phyloP scores from a whole-genome alignment of 495 filamentous ascomycete species.

The Neurospora sp. region DNA sequence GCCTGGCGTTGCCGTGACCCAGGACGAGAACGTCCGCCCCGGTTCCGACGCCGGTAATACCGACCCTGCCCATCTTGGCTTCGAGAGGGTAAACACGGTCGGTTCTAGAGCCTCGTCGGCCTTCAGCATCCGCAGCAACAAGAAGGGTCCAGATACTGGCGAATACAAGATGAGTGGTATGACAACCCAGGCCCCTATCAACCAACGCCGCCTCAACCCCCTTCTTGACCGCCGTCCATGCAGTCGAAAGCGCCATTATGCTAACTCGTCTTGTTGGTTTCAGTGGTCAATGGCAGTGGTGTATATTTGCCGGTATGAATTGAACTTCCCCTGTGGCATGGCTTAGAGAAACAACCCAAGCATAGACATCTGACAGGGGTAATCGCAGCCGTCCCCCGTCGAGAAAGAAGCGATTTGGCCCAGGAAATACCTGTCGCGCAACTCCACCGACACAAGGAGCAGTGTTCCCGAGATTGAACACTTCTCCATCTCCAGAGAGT shows the following conservation, averaged over 20 bases:
- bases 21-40: constrained; percentile 46
- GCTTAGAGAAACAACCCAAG: not conserved
- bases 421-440: constrained; percentile 55
- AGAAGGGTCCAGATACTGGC: constrained; percentile 45
- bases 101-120: constrained; percentile 48
- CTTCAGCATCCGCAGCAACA: constrained; percentile 50
- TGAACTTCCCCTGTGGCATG: not conserved
- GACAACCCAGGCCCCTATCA: constrained; percentile 10
- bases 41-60: constrained; percentile 21
- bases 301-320: constrained; percentile 81
- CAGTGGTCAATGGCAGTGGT: constrained; percentile 94
- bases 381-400: constrained; percentile 68
- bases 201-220: not conserved
- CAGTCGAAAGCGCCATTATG: not conserved
- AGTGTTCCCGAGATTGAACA: constrained; percentile 76
- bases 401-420: constrained; percentile 84
- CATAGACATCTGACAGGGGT: constrained; percentile 9
- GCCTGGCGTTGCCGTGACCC: constrained; percentile 33
- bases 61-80: constrained; percentile 30
- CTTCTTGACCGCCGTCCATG: not conserved
- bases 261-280: not conserved
- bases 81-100: constrained; percentile 44
- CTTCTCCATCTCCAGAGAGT: constrained; percentile 94
- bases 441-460: constrained; percentile 57
- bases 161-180: constrained; percentile 81